phyloP scores from a whole-genome alignment of 2,329 filamentous ascomycete species.

The Nothomitra cinnamomea region DNA sequence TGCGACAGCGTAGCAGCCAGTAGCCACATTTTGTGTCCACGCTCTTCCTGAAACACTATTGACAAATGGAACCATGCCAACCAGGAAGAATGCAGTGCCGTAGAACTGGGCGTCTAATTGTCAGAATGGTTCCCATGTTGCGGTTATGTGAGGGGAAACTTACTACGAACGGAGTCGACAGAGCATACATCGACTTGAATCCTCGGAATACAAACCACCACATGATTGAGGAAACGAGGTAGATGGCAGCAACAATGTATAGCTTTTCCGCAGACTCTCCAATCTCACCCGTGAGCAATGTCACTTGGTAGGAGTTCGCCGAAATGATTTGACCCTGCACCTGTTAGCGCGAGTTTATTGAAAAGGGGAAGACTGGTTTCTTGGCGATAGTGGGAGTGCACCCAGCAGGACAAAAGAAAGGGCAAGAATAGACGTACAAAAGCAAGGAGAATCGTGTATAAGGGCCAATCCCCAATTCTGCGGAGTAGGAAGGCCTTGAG shows the following conservation, averaged over 20 bases:
- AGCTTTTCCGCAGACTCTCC: conserved; percentile 4
- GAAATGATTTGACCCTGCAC: conserved; percentile 6
- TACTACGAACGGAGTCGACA: conserved; percentile 1
- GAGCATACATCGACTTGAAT: neutral
- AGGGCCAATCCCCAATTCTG: conserved; percentile 5
- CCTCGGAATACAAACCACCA: conserved; percentile 5
- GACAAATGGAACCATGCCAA: neutral
- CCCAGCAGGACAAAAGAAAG: neutral
- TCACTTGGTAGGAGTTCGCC: conserved; percentile 5
- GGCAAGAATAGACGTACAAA: neutral
- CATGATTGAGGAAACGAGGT: conserved; percentile 1
- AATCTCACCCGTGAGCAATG: conserved; percentile 5
- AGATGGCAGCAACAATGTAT: conserved; percentile 4
- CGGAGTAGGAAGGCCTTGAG: neutral
- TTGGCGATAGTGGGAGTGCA: neutral
- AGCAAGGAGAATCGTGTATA: conserved; percentile 4
- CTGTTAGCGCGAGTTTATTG: neutral
- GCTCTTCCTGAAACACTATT: neutral
- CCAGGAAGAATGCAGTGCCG: neutral
- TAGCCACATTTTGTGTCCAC: conserved; percentile 5
- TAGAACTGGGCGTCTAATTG: conserved; percentile 1
- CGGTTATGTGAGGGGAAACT: neutral
- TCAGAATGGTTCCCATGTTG: neutral
- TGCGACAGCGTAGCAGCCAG: conserved; percentile 4
- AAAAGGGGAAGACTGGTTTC: neutral